A percentile compares a stretch with the other conserved stretches of the same genome.
Conservation (phyloP, 23 red algal species). For the Gracilariopsis chorda region DNA sequence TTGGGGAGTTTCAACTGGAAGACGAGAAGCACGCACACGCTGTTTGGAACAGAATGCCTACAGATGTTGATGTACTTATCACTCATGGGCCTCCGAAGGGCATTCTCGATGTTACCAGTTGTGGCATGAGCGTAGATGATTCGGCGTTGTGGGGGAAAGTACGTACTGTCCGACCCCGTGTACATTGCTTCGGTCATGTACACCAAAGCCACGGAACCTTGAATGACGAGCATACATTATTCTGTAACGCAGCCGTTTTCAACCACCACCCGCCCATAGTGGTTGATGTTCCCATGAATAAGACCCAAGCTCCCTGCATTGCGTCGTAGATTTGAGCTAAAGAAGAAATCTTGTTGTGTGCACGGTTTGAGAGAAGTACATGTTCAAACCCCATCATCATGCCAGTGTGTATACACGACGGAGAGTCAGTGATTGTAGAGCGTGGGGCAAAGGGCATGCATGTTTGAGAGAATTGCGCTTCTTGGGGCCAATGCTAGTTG, state of each 20-base stretch:
- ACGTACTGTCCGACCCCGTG: conserved; percentile 10
- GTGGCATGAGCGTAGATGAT: conserved; percentile 55
- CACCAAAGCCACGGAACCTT: conserved; percentile 52
- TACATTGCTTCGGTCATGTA: conserved; percentile 63
- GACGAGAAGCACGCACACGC: neutral
- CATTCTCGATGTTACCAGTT: conserved; percentile 49
- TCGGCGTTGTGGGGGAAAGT: conserved; percentile 8
- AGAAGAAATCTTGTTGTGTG: no score
- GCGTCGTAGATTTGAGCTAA: neutral
- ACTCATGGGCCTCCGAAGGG: conserved; percentile 58
- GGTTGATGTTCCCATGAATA: conserved; percentile 44
- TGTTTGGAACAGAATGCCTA: conserved; percentile 32
- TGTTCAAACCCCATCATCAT: no score
- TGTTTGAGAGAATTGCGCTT: neutral
- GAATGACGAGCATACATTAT: conserved; percentile 18
- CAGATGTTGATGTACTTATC: conserved; percentile 51
- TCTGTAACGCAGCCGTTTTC: conserved; percentile 56
- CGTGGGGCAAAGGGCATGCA: conserved; percentile 17
- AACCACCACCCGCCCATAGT: conserved; percentile 44
- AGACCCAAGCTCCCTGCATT: conserved; percentile 13
- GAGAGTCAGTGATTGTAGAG: conserved; percentile 22
- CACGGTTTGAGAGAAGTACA: no score
- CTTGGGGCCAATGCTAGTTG: neutral
- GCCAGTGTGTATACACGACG: neutral
- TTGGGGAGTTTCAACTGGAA: conserved; percentile 45